Evolutionary conservation across 1,139 yeast species (phyloP), one percentile per base, ranked within the genome.

Genomic region (Hyphopichia wangnamkhiaoensis): DNA sequence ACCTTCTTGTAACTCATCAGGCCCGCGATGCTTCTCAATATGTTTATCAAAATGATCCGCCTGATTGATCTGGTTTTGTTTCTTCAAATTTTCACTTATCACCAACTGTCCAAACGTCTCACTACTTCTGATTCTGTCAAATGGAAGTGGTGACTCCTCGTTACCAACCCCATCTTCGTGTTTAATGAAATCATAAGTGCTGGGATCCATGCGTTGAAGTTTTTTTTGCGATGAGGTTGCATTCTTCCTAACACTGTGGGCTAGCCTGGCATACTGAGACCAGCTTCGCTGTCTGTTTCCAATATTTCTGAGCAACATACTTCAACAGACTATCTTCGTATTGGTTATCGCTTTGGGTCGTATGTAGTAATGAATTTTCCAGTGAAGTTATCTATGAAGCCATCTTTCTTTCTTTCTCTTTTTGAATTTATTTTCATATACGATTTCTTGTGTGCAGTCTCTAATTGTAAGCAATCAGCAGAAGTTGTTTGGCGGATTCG

Each of bases 71-170:
- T 48, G 41, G 55, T 63, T 35, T 47, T 53, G 19, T 41, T 52
- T 36, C 46, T 45, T 39, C 58, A 50, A 36, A 56, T 68, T 43
- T 52, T 63, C 67, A 36, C 68, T 71, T 31, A 68, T 61, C 4
- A 77, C 81, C 3, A 76, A 50, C 42, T 71, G 76, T 1, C 82
- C 82, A 51, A 70, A 70, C 1, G 61, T 58, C 33, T 65, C 65
- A 36, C 66, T 57, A 39, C 65, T 61, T 40, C 63, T 52, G 26
- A 61, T 48, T 27, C 49, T 47, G 7, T 63, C 63, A 44, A 65
- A 67, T 8, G 71, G 70, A 10, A 68, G 43, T n/a, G 23, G 12
- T 13, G n/a, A 10, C 10, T 9, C 36, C 15, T 2, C 25, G 38
- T 24, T 15, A 37, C 30, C 14, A 35, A 4, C 5, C 9, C 10